Conservation (phyloP, 2,329 filamentous ascomycete genomes). For the Venturia asperata region DNA sequence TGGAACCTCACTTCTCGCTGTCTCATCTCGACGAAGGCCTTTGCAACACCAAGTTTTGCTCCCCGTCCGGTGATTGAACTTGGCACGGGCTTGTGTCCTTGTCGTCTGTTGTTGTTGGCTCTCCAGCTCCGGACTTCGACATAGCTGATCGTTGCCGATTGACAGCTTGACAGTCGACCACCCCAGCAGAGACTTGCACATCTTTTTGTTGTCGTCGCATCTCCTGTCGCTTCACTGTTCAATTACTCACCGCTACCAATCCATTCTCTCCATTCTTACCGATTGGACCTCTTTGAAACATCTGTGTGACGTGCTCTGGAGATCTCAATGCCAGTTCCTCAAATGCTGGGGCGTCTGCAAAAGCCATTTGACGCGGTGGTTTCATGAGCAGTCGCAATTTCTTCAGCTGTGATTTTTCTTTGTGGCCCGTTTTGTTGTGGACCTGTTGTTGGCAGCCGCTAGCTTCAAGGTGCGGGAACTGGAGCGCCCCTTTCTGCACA, state of each 20-base stretch:
- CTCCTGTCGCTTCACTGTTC: background rate
- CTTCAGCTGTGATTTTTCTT: background rate
- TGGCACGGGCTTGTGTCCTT: background rate
- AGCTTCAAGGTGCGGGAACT: constrained; percentile 4
- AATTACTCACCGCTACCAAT: background rate
- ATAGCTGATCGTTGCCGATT: background rate
- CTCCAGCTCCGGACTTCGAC: background rate
- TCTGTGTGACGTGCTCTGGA: constrained; percentile 1
- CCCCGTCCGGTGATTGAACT: too few species aligned
- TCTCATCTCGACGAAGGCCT: background rate
- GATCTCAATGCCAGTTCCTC: background rate
- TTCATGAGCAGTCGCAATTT: background rate
- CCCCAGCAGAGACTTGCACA: too few species aligned
- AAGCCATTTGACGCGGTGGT: background rate
- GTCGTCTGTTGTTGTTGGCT: background rate
- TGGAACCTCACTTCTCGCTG: too few species aligned
- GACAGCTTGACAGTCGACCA: background rate
- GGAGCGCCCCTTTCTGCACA: background rate
- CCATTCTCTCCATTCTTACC: background rate
- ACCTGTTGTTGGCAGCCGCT: constrained; percentile 9
- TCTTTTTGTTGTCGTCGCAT: too few species aligned
- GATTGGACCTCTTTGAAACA: background rate
- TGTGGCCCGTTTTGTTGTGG: background rate
- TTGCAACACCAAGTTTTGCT: background rate
- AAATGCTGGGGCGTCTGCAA: background rate